Evolutionary conservation across 2,329 filamentous ascomycete species (phyloP).

Genomic region (Fusarium sp.): DNA sequence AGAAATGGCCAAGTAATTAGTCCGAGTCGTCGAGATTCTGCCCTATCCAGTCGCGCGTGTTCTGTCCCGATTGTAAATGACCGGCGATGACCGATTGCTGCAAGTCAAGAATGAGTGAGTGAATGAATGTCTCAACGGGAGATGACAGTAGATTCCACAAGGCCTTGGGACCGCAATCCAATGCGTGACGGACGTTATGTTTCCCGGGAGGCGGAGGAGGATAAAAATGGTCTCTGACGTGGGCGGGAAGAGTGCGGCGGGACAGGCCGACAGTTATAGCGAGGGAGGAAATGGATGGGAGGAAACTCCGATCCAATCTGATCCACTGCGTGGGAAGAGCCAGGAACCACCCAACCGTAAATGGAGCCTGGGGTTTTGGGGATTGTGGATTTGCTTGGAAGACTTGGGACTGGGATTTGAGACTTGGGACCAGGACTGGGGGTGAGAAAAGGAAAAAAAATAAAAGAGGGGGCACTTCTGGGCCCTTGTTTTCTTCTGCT

Average conservation of each 20-base stretch:
- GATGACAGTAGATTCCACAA: constrained; percentile 45
- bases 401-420: constrained; percentile 37
- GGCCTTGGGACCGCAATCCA: constrained; percentile 40
- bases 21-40: constrained; percentile 21
- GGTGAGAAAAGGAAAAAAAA: constrained; percentile 30
- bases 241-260: constrained; percentile 41
- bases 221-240: constrained; percentile 41
- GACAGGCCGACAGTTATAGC: constrained; percentile 45
- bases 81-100: constrained; percentile 31
- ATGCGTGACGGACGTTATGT: constrained; percentile 31
- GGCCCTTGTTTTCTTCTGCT: constrained; percentile 17
- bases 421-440: constrained; percentile 33
- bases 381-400: constrained; percentile 35
- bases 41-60: constrained; percentile 7
- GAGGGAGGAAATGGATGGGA: constrained; percentile 39
- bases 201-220: constrained; percentile 32
- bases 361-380: constrained; percentile 42
- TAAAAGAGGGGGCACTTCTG: constrained; percentile 37
- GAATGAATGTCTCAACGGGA: constrained; percentile 41
- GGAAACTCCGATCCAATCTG: constrained; percentile 41
- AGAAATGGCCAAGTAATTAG: constrained; percentile 18
- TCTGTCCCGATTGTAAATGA: constrained; percentile 17
- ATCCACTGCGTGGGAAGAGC: constrained; percentile 39
- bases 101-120: constrained; percentile 41
- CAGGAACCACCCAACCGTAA: constrained; percentile 44